Conservation (phyloP, 768 basidiomycete species). For the Phaffia australis region DNA sequence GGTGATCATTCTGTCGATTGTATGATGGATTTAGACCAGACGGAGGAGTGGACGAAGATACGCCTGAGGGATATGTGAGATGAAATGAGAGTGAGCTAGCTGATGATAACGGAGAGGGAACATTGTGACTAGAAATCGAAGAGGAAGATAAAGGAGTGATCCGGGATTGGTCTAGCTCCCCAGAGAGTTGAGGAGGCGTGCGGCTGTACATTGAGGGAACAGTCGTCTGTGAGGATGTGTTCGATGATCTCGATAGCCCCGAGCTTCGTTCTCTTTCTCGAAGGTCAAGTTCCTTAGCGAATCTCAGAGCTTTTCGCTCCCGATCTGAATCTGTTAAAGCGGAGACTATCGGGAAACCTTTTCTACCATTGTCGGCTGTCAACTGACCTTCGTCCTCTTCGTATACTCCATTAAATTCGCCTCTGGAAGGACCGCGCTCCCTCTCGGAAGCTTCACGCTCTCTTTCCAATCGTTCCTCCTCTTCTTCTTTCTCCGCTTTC, state of each 20-base stretch:
- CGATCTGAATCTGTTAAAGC: not conserved
- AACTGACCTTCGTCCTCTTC: conserved; percentile 12
- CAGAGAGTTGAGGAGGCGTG: not conserved
- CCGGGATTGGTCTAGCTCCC: too few species aligned
- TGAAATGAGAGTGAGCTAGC: too few species aligned
- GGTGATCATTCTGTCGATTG: too few species aligned
- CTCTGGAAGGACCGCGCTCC: too few species aligned
- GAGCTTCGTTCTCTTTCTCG: not conserved
- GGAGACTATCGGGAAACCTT: not conserved
- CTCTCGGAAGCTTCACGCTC: too few species aligned
- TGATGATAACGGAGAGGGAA: too few species aligned
- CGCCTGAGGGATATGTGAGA: too few species aligned
- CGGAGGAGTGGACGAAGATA: too few species aligned
- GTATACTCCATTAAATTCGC: not conserved
- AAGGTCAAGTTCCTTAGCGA: not conserved
- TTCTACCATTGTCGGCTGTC: not conserved
- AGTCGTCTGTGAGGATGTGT: not conserved
- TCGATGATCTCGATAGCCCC: not conserved
- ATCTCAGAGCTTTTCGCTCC: not conserved
- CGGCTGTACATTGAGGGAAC: not conserved
- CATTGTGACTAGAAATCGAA: too few species aligned
- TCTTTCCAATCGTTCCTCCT: not conserved
- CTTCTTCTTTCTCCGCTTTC: conserved; percentile 11
- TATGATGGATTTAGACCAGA: too few species aligned
- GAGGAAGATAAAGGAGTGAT: too few species aligned